These are phyloP conservation scores for Verruconis gallopava DNA, from an alignment of 2,329 filamentous ascomycete species.

Conservation along the genomic window DNA sequence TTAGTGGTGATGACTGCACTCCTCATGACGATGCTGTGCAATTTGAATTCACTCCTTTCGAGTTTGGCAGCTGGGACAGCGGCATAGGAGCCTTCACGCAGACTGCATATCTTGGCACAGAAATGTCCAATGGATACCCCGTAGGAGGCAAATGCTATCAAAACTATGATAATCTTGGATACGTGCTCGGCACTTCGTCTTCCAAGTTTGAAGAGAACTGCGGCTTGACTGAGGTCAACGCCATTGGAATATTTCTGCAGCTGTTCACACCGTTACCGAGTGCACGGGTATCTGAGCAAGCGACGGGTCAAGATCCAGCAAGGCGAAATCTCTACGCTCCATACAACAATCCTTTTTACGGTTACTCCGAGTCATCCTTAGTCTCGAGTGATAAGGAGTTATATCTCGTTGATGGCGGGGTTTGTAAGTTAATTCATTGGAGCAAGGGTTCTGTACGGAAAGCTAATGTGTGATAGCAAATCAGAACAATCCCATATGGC, in stretches of 20 bases:
- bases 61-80: slow-evolving; percentile 52
- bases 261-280: background rate
- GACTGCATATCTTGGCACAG: slow-evolving; percentile 47
- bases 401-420: slow-evolving; percentile 38
- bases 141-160: slow-evolving; percentile 31
- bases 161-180: slow-evolving; percentile 37
- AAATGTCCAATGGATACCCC: slow-evolving; percentile 38
- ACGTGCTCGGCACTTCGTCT: slow-evolving; percentile 32
- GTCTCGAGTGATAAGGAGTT: slow-evolving; percentile 26
- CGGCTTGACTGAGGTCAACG: slow-evolving; percentile 9
- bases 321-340: slow-evolving; percentile 32
- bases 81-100: slow-evolving; percentile 48
- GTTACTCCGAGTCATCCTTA: slow-evolving; percentile 33
- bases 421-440: slow-evolving; percentile 2
- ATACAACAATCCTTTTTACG: slow-evolving; percentile 50
- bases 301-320: slow-evolving; percentile 14
- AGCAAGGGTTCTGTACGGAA: too few relatives aligned
- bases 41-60: slow-evolving; percentile 54
- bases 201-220: slow-evolving; percentile 29
- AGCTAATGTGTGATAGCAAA: slow-evolving; percentile 21
- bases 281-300: background rate
- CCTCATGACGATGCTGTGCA: slow-evolving; percentile 41
- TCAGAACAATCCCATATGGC: slow-evolving; percentile 41
- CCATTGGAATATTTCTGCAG: slow-evolving; percentile 16
- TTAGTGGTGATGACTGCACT: slow-evolving; percentile 20